A percentile compares a stretch with the other conserved stretches of the same genome.
These are phyloP conservation scores for Arthroderma sp. DNA, from an alignment of 2,329 filamentous ascomycete genomes.

Conservation along the genomic window DNA sequence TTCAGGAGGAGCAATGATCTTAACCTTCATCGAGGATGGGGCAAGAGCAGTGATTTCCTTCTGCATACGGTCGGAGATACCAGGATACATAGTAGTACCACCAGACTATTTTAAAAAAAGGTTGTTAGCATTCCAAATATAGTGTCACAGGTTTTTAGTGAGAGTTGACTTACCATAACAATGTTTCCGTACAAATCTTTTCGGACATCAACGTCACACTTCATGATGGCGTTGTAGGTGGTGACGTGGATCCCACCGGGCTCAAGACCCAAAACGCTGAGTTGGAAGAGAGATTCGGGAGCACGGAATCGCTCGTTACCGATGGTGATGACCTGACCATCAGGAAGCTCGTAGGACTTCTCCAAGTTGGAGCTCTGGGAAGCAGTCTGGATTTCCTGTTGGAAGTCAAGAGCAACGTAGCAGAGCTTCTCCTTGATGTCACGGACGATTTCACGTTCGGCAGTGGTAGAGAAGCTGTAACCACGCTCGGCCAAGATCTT, in stretches of 20 bases:
- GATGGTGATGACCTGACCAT: constrained; percentile 99
- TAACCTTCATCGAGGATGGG: constrained; percentile 99
- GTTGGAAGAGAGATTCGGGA: constrained; percentile 99
- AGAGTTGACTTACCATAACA: constrained; percentile 69
- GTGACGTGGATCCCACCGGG: constrained; percentile 98
- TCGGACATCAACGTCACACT: constrained; percentile 99
- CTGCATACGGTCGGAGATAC: constrained; percentile 99
- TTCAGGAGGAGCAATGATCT: constrained; percentile 99
- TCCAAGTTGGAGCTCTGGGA: constrained; percentile 97
- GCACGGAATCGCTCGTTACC: constrained; percentile 99
- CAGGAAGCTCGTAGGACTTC: constrained; percentile 99
- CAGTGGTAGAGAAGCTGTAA: constrained; percentile 99
- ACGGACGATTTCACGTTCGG: constrained; percentile 99
- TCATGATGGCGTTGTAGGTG: constrained; percentile 99
- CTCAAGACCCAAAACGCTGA: constrained; percentile 94
- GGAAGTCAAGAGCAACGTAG: constrained; percentile 99
- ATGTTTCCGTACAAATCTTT: constrained; percentile 99
- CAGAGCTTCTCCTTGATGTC: constrained; percentile 99
- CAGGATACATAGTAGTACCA: constrained; percentile 99
- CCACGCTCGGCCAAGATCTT: constrained; percentile 99
- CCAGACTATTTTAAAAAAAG: constrained; percentile 55
- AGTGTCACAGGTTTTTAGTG: not conserved
- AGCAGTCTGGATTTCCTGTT: constrained; percentile 99
- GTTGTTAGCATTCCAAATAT: constrained; percentile 2
- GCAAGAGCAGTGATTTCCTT: constrained; percentile 99